Evolutionary conservation across 2,329 filamentous ascomycete species (phyloP).

Genomic region (Ophiostoma perfectum): DNA sequence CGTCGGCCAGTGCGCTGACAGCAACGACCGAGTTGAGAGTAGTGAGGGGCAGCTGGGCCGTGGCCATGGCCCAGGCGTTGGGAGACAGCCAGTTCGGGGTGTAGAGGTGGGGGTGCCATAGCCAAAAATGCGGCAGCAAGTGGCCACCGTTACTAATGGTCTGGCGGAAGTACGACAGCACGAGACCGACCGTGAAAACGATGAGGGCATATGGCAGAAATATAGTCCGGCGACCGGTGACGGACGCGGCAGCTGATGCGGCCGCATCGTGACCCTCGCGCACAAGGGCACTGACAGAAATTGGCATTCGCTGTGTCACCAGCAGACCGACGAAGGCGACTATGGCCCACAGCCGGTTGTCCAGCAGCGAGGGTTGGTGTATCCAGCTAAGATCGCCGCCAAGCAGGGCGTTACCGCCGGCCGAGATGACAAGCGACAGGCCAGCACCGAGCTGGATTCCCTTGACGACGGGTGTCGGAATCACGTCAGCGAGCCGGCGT

Average conservation of each 20-base stretch:
- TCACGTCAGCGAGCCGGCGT: constrained; percentile 62
- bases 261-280: neutral
- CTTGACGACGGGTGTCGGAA: constrained; percentile 84
- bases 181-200: constrained; percentile 62
- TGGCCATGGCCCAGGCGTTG: constrained; percentile 52
- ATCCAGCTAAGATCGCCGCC: constrained; percentile 61
- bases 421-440: constrained; percentile 72
- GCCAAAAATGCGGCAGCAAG: constrained; percentile 45
- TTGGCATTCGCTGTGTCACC: constrained; percentile 55
- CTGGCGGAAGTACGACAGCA: constrained; percentile 40
- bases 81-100: constrained; percentile 38
- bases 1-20: constrained; percentile 69
- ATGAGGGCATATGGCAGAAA: constrained; percentile 70
- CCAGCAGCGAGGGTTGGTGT: constrained; percentile 50
- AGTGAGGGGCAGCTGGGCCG: constrained; percentile 86
- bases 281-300: neutral
- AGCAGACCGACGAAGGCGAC: constrained; percentile 67
- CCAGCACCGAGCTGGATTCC: constrained; percentile 93
- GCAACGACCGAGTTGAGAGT: constrained; percentile 90
- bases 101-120: constrained; percentile 56
- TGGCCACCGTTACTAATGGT: constrained; percentile 27
- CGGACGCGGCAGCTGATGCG: constrained; percentile 29
- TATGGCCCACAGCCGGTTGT: constrained; percentile 76
- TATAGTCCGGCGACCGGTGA: neutral
- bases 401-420: constrained; percentile 62